Evolutionary conservation across 73 alveolate species (phyloP).

Genomic region (Paramecium sonneborni): DNA sequence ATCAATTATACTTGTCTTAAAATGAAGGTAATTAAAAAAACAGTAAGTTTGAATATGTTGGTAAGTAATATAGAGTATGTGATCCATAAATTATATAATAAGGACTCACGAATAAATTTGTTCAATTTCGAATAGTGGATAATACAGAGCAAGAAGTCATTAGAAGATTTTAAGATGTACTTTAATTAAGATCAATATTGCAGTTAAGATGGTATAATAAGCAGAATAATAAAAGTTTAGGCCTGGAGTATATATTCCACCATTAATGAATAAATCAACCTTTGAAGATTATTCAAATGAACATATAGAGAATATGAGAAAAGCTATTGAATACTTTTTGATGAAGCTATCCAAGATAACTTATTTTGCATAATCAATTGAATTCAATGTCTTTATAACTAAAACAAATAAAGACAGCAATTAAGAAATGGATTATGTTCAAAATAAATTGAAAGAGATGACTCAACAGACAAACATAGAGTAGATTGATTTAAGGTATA

Average conservation of each 20-base stretch:
- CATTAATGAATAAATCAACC: neutral
- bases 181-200: neutral
- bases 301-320: constrained; percentile 17
- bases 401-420: constrained; percentile 9
- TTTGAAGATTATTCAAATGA: constrained; percentile 46
- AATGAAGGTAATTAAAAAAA: neutral
- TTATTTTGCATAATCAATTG: neutral
- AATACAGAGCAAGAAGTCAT: neutral
- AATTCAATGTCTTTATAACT: constrained; percentile 3
- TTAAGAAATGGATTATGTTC: constrained; percentile 26
- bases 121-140: neutral
- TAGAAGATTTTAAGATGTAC: constrained; percentile 10
- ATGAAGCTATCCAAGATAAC: constrained; percentile 29
- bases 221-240: neutral
- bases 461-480: neutral
- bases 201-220: constrained; percentile 24
- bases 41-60: neutral
- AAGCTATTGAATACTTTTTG: constrained; percentile 28
- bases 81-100: constrained; percentile 17
- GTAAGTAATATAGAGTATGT: constrained; percentile 33
- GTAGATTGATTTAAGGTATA: neutral
- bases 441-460: constrained; percentile 22
- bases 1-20: neutral
- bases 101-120: neutral
- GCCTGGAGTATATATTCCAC: constrained; percentile 61